Evolutionary conservation across 2,329 filamentous ascomycete genomes (phyloP).

Genomic region (Fusarium devonianum): DNA sequence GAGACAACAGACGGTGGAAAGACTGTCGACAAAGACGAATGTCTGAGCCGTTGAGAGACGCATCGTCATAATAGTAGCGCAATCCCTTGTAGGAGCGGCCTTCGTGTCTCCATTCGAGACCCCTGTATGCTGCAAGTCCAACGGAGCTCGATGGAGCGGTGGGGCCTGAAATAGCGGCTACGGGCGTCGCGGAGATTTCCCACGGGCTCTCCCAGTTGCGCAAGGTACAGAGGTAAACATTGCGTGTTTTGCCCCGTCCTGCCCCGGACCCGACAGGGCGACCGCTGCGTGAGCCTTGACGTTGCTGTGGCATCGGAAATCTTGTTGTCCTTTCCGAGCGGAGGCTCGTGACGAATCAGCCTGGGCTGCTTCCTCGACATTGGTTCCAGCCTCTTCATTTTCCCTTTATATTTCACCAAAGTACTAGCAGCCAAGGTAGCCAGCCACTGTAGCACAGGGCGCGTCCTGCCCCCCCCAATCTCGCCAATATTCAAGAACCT

Average conservation of each 20-base stretch:
- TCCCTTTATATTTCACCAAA: no score
- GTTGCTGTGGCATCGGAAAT: conserved; percentile 25
- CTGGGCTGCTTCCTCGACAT: background rate
- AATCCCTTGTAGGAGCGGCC: background rate
- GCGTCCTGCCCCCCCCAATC: background rate
- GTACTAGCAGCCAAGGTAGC: no score
- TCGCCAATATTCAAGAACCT: no score
- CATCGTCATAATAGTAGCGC: background rate
- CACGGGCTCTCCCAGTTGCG: background rate
- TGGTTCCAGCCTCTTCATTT: background rate
- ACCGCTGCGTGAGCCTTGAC: background rate
- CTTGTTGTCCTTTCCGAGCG: conserved; percentile 9
- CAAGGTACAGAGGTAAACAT: no score
- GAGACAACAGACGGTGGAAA: no score
- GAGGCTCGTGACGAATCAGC: conserved; percentile 11
- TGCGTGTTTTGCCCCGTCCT: conserved; percentile 17
- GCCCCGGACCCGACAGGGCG: background rate
- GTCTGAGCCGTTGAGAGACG: background rate
- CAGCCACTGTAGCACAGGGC: background rate
- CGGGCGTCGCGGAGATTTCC: conserved; percentile 5
- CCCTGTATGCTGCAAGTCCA: no score
- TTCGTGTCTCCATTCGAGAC: background rate
- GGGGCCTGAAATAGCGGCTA: conserved; percentile 2
- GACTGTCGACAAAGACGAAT: no score
- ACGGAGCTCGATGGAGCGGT: background rate